Conservation (phyloP, 192 early-diverging fungal species). For the Blastocladiella britannica region DNA sequence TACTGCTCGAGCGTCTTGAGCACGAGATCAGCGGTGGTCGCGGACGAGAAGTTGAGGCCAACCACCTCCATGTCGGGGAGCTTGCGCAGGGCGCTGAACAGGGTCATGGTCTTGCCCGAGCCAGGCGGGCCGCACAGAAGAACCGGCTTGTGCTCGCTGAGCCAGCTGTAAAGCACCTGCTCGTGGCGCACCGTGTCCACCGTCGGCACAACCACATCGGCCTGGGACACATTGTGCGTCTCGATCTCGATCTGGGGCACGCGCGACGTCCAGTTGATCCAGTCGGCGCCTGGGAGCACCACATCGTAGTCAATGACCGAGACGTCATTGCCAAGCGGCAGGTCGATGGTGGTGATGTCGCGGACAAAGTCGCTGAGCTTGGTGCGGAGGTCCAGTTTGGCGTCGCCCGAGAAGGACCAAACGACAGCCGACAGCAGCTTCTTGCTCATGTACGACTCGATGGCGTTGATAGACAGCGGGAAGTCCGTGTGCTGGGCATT, state of each 20-base stretch:
- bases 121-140: conserved; percentile 98
- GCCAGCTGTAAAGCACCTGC: conserved; percentile 81
- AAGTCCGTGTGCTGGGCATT: conserved; percentile 85
- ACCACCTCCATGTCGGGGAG: conserved; percentile 90
- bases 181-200: conserved; percentile 96
- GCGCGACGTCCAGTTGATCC: conserved; percentile 69
- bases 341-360: conserved; percentile 45
- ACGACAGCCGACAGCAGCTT: conserved; percentile 61
- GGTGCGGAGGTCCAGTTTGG: conserved; percentile 44
- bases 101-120: conserved; percentile 98
- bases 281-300: conserved; percentile 53
- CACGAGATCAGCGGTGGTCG: conserved; percentile 85
- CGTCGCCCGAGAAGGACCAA: conserved; percentile 92
- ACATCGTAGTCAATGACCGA: conserved; percentile 84
- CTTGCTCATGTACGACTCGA: conserved; percentile 61
- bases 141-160: conserved; percentile 84
- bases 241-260: conserved; percentile 93
- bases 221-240: conserved; percentile 67
- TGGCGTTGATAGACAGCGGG: conserved; percentile 55
- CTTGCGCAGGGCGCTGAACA: conserved; percentile 85
- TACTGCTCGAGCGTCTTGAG: conserved; percentile 92
- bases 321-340: conserved; percentile 25
- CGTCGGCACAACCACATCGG: conserved; percentile 93
- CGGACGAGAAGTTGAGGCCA: conserved; percentile 96
- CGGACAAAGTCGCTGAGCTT: conserved; percentile 65